Evolutionary conservation across 495 filamentous ascomycete genomes (phyloP).

Genomic region (Penicillium bovifimosum): DNA sequence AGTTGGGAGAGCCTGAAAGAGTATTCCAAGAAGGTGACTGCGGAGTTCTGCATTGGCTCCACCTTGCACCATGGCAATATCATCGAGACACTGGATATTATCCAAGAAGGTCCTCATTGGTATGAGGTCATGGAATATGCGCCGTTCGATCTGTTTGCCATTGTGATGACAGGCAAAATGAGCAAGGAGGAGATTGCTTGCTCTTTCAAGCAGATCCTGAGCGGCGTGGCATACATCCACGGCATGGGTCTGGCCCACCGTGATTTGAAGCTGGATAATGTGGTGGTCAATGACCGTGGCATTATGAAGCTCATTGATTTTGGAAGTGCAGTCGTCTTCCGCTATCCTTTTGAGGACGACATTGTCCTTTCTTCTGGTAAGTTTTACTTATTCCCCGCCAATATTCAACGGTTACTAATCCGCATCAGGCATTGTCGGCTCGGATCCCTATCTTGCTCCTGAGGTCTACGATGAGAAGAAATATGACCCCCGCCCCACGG

Average conservation of each 20-base stretch:
- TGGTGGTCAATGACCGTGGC: conserved; percentile 93
- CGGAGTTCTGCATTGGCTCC: conserved; percentile 97
- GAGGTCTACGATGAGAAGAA: conserved; percentile 94
- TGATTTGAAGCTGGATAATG: conserved; percentile 96
- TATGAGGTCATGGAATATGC: conserved; percentile 99
- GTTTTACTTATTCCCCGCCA: conserved; percentile 19
- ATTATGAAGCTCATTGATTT: conserved; percentile 99
- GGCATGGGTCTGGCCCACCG: conserved; percentile 93
- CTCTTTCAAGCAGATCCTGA: conserved; percentile 89
- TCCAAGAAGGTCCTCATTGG: conserved; percentile 92
- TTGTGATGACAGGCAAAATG: conserved; percentile 99
- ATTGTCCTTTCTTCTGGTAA: conserved; percentile 81
- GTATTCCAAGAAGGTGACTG: conserved; percentile 98
- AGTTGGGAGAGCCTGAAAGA: conserved; percentile 90
- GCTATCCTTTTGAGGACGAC: conserved; percentile 94
- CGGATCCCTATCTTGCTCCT: conserved; percentile 93
- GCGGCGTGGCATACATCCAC: conserved; percentile 94
- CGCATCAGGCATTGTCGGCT: conserved; percentile 81
- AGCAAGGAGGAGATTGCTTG: conserved; percentile 83
- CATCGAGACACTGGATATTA: conserved; percentile 95
- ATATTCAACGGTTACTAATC: not conserved
- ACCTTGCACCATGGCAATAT: conserved; percentile 98
- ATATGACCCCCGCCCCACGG: conserved; percentile 89
- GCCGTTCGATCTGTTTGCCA: conserved; percentile 95
- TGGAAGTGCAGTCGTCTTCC: conserved; percentile 92